These are phyloP conservation scores for Annulohypoxylon nitens DNA, from an alignment of 495 filamentous ascomycete genomes.

Conservation along the genomic window DNA sequence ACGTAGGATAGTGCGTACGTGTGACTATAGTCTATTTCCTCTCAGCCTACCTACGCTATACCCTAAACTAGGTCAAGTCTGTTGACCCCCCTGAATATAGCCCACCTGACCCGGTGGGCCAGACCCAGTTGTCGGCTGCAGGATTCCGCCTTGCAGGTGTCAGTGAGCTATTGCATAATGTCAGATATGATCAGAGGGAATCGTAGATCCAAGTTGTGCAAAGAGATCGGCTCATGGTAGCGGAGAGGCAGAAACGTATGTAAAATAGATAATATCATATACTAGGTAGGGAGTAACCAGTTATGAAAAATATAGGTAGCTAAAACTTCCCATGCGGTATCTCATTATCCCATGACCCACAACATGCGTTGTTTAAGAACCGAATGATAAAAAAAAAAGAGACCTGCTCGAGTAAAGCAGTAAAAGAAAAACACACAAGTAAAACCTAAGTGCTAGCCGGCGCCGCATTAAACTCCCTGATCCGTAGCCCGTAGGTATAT, in stretches of 20 bases:
- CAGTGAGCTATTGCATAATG: not conserved
- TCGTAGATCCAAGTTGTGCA: not conserved
- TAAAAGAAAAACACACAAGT: not conserved
- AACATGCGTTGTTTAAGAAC: constrained; percentile 2
- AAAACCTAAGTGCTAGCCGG: constrained; percentile 17
- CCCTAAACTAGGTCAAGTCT: not conserved
- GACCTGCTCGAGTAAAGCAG: constrained; percentile 19
- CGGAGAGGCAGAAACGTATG: not conserved
- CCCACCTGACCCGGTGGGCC: not conserved
- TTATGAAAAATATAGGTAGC: not conserved
- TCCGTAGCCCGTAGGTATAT: constrained; percentile 4
- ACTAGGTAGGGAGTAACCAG: no score
- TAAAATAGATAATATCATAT: constrained; percentile 7
- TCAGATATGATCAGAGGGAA: not conserved
- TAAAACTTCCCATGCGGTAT: constrained; percentile 30
- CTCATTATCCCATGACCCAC: constrained; percentile 18
- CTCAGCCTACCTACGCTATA: not conserved
- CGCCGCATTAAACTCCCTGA: constrained; percentile 14
- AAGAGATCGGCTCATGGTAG: not conserved
- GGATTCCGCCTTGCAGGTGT: not conserved
- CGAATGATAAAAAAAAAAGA: constrained; percentile 26
- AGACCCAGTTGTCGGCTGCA: not conserved
- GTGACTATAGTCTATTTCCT: not conserved
- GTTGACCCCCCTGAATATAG: constrained; percentile 1
- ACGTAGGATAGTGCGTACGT: not conserved